Percentiles rank a stretch among this genome's conserved stretches.
Conservation (phyloP, 805 yeast species). For the Candida yuanshanica region DNA sequence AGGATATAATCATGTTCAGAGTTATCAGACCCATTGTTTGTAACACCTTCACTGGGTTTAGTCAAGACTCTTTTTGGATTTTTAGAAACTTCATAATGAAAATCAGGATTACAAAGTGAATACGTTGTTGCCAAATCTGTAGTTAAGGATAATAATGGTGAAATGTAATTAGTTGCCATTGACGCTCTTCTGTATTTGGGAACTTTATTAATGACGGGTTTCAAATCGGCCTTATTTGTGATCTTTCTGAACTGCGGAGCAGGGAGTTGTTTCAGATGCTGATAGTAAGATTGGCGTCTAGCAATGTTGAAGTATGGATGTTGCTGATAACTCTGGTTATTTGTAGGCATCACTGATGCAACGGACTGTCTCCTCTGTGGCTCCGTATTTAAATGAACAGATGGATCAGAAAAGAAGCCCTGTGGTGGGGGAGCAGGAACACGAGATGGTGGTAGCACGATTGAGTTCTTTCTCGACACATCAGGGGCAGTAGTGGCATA, state of each 20-base stretch:
- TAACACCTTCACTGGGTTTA: constrained; percentile 80
- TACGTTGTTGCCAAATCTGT: constrained; percentile 74
- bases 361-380: constrained; percentile 33
- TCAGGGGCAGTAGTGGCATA: constrained; percentile 24
- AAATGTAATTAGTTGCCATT: constrained; percentile 53
- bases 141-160: constrained; percentile 80
- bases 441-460: constrained; percentile 38
- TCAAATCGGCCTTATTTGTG: constrained; percentile 42
- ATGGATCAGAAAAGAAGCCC: constrained; percentile 28
- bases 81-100: constrained; percentile 73
- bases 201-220: constrained; percentile 53
- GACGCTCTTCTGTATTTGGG: constrained; percentile 73
- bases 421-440: constrained; percentile 40
- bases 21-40: constrained; percentile 82
- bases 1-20: constrained; percentile 85
- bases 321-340: constrained; percentile 2
- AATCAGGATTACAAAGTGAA: constrained; percentile 77
- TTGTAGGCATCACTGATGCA: neutral
- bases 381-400: constrained; percentile 21
- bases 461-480: constrained; percentile 16
- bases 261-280: constrained; percentile 27
- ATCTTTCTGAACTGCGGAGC: constrained; percentile 47
- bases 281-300: constrained; percentile 23
- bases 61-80: constrained; percentile 92
- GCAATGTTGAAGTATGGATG: constrained; percentile 9